Conservation (phyloP, 2,329 filamentous ascomycete species). For the Blastomyces parvus region DNA sequence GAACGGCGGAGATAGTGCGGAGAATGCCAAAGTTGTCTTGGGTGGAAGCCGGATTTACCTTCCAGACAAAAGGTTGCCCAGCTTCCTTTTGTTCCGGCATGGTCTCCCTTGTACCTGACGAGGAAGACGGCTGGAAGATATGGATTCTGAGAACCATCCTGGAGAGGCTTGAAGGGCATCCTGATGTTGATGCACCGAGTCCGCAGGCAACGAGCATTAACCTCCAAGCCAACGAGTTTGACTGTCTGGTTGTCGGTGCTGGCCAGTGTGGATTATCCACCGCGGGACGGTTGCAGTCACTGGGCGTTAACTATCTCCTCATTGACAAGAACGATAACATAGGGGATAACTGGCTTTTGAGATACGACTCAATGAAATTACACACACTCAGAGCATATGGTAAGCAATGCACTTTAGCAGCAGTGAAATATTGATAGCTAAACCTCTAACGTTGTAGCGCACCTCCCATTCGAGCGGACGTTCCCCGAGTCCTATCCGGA, state of each 20-base stretch:
- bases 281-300: conserved; percentile 37
- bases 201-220: conserved; percentile 2
- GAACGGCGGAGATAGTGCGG: conserved; percentile 12
- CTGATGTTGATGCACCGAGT: conserved; percentile 17
- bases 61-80: conserved; percentile 12
- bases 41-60: conserved; percentile 18
- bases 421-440: neutral
- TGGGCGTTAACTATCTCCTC: conserved; percentile 36
- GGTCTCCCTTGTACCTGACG: conserved; percentile 16
- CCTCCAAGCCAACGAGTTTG: conserved; percentile 15
- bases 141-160: conserved; percentile 22
- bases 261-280: conserved; percentile 39
- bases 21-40: conserved; percentile 11
- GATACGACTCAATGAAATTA: conserved; percentile 38
- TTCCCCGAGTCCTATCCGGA: conserved; percentile 18
- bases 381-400: conserved; percentile 15
- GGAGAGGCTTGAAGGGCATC: conserved; percentile 17
- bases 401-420: neutral
- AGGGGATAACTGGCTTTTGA: conserved; percentile 39
- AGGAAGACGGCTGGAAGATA: conserved; percentile 19
- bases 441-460: conserved; percentile 9
- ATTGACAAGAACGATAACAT: conserved; percentile 36
- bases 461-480: conserved; percentile 23
- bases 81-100: conserved; percentile 16
- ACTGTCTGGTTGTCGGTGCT: conserved; percentile 30